Percentiles rank a stretch among this genome's conserved stretches.
Evolutionary conservation across 2,329 filamentous ascomycete genomes (phyloP).

Genomic region (Fusarium sp.): DNA sequence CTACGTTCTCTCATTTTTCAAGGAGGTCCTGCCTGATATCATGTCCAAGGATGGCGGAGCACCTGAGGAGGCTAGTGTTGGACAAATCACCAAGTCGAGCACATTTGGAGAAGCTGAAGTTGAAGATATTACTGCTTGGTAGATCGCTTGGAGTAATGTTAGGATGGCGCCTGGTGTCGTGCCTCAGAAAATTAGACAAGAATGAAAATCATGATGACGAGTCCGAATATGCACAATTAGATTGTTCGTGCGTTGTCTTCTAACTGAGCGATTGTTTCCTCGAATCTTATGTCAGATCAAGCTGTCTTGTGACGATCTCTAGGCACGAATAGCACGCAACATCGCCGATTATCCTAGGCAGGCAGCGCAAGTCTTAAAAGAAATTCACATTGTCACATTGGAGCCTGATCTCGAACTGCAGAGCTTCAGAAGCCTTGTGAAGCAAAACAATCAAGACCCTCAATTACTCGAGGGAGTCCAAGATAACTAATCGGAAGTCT

Average conservation of each 20-base stretch:
- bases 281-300: not conserved
- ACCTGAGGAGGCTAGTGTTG: conserved; percentile 60
- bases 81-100: conserved; percentile 80
- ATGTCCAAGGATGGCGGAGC: conserved; percentile 71
- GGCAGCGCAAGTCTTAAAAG: not conserved
- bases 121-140: conserved; percentile 96
- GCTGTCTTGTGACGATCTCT: not conserved
- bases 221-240: not conserved
- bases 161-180: not conserved
- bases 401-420: not conserved
- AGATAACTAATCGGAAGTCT: not conserved
- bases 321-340: not conserved
- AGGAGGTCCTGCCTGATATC: conserved; percentile 84
- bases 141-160: conserved; percentile 38
- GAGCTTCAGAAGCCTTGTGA: not conserved
- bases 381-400: too few relatives aligned
- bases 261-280: not conserved
- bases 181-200: not conserved
- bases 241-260: not conserved
- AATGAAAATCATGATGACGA: conserved; percentile 3
- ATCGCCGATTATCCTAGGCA: not conserved
- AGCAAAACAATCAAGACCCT: not conserved
- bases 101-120: conserved; percentile 96
- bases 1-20: conserved; percentile 84
- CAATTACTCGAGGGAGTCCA: not conserved